Conservation (phyloP, 345 rosid species). For the Citrus inodora region DNA sequence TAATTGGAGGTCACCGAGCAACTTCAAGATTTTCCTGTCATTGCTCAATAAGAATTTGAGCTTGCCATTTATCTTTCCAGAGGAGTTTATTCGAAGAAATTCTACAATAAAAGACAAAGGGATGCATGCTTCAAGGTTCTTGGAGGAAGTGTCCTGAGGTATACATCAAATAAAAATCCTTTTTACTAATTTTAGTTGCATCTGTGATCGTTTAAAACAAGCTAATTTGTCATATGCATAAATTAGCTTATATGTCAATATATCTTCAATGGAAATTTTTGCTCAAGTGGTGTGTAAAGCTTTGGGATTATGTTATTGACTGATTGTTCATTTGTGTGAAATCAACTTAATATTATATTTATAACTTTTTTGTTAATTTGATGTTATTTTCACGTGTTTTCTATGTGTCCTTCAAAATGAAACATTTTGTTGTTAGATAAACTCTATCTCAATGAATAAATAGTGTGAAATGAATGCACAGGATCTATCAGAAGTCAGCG, state of each 20-base stretch:
- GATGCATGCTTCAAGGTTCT: not conserved
- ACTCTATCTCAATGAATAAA: not conserved
- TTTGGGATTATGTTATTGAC: not conserved
- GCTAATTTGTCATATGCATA: not conserved
- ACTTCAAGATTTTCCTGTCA: not conserved
- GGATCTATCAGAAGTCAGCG: not conserved
- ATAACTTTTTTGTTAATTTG: not conserved
- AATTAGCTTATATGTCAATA: not conserved
- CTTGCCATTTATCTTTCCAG: not conserved
- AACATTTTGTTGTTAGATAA: not conserved
- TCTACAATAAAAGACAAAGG: not conserved
- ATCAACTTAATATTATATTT: not conserved
- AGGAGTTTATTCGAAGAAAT: not conserved
- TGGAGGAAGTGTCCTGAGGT: not conserved
- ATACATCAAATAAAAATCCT: not conserved
- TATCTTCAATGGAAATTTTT: not conserved
- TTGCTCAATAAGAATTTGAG: not conserved
- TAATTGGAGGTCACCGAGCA: not conserved
- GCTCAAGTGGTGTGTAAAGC: not conserved
- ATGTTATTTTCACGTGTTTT: not conserved
- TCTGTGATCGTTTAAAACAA: not conserved
- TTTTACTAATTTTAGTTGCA: not conserved
- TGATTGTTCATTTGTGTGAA: not conserved
- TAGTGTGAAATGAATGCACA: not conserved
- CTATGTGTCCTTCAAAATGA: not conserved